phyloP scores from a whole-genome alignment of 2,329 filamentous ascomycete genomes.

The Leptographium galeiforme region DNA sequence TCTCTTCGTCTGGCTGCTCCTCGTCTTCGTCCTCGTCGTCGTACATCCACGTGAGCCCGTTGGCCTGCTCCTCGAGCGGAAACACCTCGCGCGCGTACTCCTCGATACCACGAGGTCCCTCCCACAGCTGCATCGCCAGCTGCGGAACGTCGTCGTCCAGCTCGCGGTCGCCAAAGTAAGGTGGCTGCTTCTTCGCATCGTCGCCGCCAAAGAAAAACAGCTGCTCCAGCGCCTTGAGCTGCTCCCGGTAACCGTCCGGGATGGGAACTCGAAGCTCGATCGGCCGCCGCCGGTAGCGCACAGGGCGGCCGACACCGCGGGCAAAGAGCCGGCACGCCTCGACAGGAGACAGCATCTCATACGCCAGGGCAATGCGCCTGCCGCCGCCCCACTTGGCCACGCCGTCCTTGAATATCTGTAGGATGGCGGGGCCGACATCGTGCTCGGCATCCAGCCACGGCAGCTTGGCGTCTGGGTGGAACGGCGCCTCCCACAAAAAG shows the following conservation, averaged over 20 bases:
- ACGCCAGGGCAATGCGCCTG: constrained; percentile 70
- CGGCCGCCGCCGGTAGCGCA: constrained; percentile 62
- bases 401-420: constrained; percentile 93
- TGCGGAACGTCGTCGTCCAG: constrained; percentile 54
- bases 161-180: constrained; percentile 46
- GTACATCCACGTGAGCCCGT: constrained; percentile 87
- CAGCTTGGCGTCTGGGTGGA: constrained; percentile 75
- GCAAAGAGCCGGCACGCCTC: constrained; percentile 75
- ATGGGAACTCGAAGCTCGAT: constrained; percentile 80
- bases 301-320: constrained; percentile 62
- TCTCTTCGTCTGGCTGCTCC: constrained; percentile 8
- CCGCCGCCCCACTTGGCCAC: constrained; percentile 65
- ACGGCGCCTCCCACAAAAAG: constrained; percentile 87
- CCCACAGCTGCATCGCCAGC: constrained; percentile 74
- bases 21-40: constrained; percentile 32
- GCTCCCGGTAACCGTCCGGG: constrained; percentile 75
- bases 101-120: constrained; percentile 77
- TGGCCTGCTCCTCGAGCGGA: constrained; percentile 84
- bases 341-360: constrained; percentile 71
- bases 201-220: constrained; percentile 39
- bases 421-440: constrained; percentile 79
- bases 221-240: constrained; percentile 58
- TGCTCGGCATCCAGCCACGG: constrained; percentile 96
- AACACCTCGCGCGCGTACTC: constrained; percentile 94
- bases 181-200: constrained; percentile 43